Evolutionary conservation across 768 basidiomycete genomes (phyloP), one percentile per base, ranked within the genome.

Genomic region (Mycena indigotica): DNA sequence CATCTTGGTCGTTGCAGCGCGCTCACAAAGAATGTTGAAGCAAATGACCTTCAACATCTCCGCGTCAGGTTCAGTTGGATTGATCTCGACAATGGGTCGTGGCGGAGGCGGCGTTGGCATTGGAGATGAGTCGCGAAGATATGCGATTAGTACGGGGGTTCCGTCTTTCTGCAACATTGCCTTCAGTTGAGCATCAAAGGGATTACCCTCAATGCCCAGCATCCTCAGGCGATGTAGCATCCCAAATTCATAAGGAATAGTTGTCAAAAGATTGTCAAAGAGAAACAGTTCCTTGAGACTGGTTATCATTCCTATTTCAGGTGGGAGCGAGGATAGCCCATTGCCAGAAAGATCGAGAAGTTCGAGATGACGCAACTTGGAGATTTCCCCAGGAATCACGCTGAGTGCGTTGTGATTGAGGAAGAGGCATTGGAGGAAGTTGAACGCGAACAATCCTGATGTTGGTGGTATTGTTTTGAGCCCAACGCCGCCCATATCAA

Each of bases 141-240:
- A 93, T 0, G 89, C 83, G 56, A 99, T 90, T 30, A 98, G 81
- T 1, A 91, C 89, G 1, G 82, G 77, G 0, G 96, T 97, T n/a
- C 97, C 96, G 29, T 98, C 94, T 72, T 95, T 95, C 74, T 97
- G 95, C 50, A 98, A 79, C 25, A 96, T 84, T 24, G 79, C 75
- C 70, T 93, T 91, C 38, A 95, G 75, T 25, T 82, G 73, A 2
- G 84, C 75, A 54, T 96, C 92, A 39, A 99, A 73, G 2, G 95
- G 95, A 65, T 99, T 99, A n/a, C 97, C 97, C 71, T 98, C 97
- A 30, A 99, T 82, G 19, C 97, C 97, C 25, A 99, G 76, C 12
- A 93, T 93, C 69, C 92, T 93, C 50, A 99, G 80, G 69, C 95
- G 93, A 67, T 96, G 92, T 30, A 99, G 73, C 54, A 84, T 93